Base-by-base conservation (phyloP, 768 basidiomycete genomes). In the Tephrocybe sp. region DNA sequence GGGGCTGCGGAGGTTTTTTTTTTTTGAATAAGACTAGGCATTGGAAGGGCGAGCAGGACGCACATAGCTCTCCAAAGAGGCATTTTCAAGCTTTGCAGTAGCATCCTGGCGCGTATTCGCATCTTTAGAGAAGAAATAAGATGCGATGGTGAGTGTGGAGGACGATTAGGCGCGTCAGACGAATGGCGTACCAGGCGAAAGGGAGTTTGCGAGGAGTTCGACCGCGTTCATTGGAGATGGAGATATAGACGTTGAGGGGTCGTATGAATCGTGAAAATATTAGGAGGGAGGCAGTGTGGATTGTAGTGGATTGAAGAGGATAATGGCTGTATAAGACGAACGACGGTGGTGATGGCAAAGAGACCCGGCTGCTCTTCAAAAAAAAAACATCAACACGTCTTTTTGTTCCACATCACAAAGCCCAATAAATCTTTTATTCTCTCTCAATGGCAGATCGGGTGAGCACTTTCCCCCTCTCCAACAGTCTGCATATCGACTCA, bases 91-190 rank as follows among this genome's bases (percentile, higher is more conserved):
- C 70, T 94, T 86, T 69, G 86, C 80, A 9, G 92, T 89, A 51
- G 95, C 95, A 81, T 84, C 83, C 68, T 93, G 84, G 83, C 95
- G 92, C 79, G 88, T 89, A 71, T 72, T 79, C 55, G 87, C 82
- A 76, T 97, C 95, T 97, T 64, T 34, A 51, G 48, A 22, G 30
- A 34, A 13, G 42, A 59, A 55, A 60, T 6, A 56, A 57, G 16
- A 39, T 51, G 47, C 51, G 53, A 49, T 43, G 55, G 35, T 62
- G 59, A 58, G 57, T 52, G 46, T 44, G 57, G 56, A 54, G 57
- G 45, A 53, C 55, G 21, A 48, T 36, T 49, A 59, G 54, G 69
- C 63, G 71, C 66, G 68, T 51, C 63, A 52, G 52, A 50, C 52
- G 57, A 56, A 64, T 59, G 69, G 70, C 84, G 61, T 64, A 93